Evolutionary conservation across 2,329 filamentous ascomycete genomes (phyloP), one percentile per base, ranked within the genome.

Genomic region (Trichoderma sp.): DNA sequence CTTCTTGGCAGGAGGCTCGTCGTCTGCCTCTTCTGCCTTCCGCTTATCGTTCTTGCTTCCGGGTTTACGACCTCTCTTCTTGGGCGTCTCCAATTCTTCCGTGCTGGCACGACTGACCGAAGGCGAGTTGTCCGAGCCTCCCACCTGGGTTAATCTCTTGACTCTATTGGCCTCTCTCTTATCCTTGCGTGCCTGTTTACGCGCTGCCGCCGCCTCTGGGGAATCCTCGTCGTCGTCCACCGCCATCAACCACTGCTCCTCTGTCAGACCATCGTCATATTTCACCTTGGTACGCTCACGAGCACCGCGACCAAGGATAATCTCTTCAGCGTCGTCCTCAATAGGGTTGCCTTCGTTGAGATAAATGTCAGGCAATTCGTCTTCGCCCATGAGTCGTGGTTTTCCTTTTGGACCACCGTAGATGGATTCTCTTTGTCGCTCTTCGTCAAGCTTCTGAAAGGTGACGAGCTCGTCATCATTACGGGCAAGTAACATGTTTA

Each of bases 161-260:
- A 91, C 80, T 76, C 92, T 91, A 76, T 97, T 97, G 10, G 84
- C 82, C 63, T 92, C 89, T 43, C 94, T 90, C 78, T 90, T 92
- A 71, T 93, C 92, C 73, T 94, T 93, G 65, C 92, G 89, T 5
- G 93, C 93, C 77, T 94, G 90, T 76, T 97, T 98, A 52, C 96
- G 90, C 43, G 92, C 92, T 47, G 96, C 94, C 2, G 96, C 96
- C 66, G 93, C 94, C 78, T 98, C 96, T 35, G 97, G 94, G 0
- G 89, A 91, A 77, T 99, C 96, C 1, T 99, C 96, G 62, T 97
- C 94, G 71, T 97, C 95, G 78, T 99, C 96, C 37, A 99, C 95
- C 66, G 96, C 96, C 84, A 97, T 95, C 63, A 98, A 87, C 96
- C 96, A 99, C 80, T 99, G 96, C 83, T 99, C 96, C 82, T 99